Evolutionary conservation across 2,329 filamentous ascomycete species (phyloP).

Genomic region (Cladobotryum mycophilum): DNA sequence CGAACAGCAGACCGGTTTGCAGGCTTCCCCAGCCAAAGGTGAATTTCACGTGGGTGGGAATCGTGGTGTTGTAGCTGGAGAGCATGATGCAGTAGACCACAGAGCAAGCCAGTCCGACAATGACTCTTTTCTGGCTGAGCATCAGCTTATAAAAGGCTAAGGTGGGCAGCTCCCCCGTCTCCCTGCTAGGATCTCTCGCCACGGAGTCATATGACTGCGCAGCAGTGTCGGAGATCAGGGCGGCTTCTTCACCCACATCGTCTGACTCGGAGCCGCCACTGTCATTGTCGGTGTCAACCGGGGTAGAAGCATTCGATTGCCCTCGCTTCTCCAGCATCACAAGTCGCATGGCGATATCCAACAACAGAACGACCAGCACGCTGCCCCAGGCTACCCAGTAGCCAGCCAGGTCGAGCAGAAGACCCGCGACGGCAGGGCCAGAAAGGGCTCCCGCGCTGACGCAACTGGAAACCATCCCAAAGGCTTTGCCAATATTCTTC

Average conservation of each 20-base stretch:
- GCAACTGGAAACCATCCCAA: background rate
- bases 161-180: background rate
- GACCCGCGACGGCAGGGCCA: background rate
- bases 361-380: background rate
- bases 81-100: background rate
- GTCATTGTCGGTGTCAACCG: background rate
- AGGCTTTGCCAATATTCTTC: background rate
- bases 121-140: background rate
- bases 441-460: background rate
- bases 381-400: background rate
- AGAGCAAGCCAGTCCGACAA: background rate
- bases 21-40: slow-evolving; percentile 2
- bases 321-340: background rate
- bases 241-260: background rate
- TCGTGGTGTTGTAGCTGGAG: slow-evolving; percentile 4
- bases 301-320: background rate
- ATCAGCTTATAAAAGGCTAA: background rate
- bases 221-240: background rate
- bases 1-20: slow-evolving; percentile 1
- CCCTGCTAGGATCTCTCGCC: background rate
- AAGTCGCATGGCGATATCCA: background rate
- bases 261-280: background rate
- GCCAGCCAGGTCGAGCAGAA: background rate
- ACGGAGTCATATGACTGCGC: background rate
- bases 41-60: background rate